Base-by-base conservation (phyloP, 2,329 filamentous ascomycete genomes). In the Arthrobotrys iridis region DNA sequence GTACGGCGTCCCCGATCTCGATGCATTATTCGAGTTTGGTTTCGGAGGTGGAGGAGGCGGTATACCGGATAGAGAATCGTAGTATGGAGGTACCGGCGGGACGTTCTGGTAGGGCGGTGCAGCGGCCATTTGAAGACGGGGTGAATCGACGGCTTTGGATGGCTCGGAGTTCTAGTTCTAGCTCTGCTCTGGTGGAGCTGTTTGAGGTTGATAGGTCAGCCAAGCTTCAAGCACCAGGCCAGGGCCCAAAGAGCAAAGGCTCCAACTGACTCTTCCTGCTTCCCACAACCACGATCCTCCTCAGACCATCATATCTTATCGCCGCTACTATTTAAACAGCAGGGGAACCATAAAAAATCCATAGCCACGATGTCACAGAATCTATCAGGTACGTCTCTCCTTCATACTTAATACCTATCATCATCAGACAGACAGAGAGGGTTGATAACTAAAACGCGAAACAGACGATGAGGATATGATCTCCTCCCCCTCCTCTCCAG, bases 11-110 rank as follows among this genome's bases (percentile, higher is more conserved):
- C 87, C 86, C 77, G 88, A 85, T 76, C 89, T 88, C 43, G 79
- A 79, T 81, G 87, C 83, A 77, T 92, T 90, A 81, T 90, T 89
- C 81, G 87, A 90, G 78, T 84, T 86, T 13, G 90, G 88, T 81
- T 93, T 93, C 0, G 91, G 91, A 1, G 91, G 90, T 13, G 89
- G 90, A 6, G 89, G 86, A 0, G 91, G 91, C 24, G 90, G 90
- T 71, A 77, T 26, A 78, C 66, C 43, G 46, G 77, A 40, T 35
- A 63, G 22, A 60, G 67, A 60, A 50, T 77, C 48, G 62, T 76
- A 77, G 58, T 77, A 76, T 41, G 77, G 68, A 73, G 41, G 79
- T 50, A 78, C 75, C 30, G 67, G 76, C 10, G 59, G 63, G 4
- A 28, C 43, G 26, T 62, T 33, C 18, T 60, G 60, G n/a, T 70